Percentiles rank a stretch among this genome's conserved stretches.
Evolutionary conservation across 2,329 filamentous ascomycete species (phyloP).

Genomic region (Bipolaris zeicola): DNA sequence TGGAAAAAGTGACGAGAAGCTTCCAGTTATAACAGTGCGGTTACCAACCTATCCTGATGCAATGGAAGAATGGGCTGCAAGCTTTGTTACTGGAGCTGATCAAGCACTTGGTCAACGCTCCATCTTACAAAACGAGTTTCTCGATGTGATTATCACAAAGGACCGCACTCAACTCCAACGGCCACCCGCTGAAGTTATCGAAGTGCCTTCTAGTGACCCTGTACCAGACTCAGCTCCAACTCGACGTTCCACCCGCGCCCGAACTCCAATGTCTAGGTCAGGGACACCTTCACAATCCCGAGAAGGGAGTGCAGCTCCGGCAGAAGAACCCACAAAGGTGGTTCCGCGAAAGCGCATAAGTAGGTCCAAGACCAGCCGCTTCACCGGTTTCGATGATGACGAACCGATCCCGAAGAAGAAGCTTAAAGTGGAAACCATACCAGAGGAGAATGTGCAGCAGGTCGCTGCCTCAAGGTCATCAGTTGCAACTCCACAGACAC

Average conservation of each 20-base stretch:
- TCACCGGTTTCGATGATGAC: conserved; percentile 74
- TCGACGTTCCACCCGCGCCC: conserved; percentile 21
- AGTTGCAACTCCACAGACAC: conserved; percentile 16
- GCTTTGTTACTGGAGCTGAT: conserved; percentile 73
- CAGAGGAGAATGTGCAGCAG: conserved; percentile 36
- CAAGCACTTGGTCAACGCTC: conserved; percentile 77
- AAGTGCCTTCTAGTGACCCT: conserved; percentile 26
- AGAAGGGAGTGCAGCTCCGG: conserved; percentile 19
- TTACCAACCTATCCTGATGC: conserved; percentile 58
- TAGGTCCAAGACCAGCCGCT: conserved; percentile 57
- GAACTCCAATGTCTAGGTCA: conserved; percentile 24
- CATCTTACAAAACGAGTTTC: conserved; percentile 87
- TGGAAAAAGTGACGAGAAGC: conserved; percentile 66
- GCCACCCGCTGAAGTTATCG: conserved; percentile 58
- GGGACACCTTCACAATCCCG: conserved; percentile 25
- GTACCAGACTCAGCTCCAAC: conserved; percentile 17
- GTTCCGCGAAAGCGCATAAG: conserved; percentile 40
- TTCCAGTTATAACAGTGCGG: conserved; percentile 79
- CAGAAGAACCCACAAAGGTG: conserved; percentile 29
- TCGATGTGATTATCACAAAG: conserved; percentile 84
- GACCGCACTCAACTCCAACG: conserved; percentile 75
- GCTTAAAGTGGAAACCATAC: conserved; percentile 31
- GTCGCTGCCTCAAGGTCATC: conserved; percentile 10
- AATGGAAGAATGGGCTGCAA: conserved; percentile 68
- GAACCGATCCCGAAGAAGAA: conserved; percentile 39